These are phyloP conservation scores for Medicago ruthenica DNA, from an alignment of 306 rosid species.

Conservation along the genomic window DNA sequence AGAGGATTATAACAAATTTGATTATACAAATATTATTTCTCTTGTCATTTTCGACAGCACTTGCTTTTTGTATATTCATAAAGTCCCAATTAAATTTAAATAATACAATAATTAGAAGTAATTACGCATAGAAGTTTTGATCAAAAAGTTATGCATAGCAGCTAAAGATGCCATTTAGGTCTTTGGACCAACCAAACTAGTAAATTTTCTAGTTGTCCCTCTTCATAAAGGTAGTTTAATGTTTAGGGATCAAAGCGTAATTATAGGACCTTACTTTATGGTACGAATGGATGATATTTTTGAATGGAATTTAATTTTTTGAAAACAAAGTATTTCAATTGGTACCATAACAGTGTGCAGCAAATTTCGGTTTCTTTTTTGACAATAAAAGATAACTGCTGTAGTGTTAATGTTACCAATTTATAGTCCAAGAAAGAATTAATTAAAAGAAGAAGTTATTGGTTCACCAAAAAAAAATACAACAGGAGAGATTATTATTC, in stretches of 20 bases:
- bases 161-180: constrained; percentile 20
- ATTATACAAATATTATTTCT: neutral
- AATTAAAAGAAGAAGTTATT: constrained; percentile 20
- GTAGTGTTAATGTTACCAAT: constrained; percentile 18
- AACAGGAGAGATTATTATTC: constrained; percentile 24
- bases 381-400: neutral
- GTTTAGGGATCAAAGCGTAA: constrained; percentile 37
- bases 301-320: neutral
- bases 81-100: neutral
- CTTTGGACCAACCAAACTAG: constrained; percentile 28
- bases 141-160: neutral
- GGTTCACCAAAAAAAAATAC: neutral
- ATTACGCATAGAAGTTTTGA: neutral
- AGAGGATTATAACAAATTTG: no score
- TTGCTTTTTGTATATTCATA: neutral
- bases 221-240: constrained; percentile 18
- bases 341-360: neutral
- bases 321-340: neutral
- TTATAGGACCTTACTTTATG: constrained; percentile 24
- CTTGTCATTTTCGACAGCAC: neutral
- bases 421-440: constrained; percentile 18
- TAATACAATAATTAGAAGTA: neutral
- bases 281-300: constrained; percentile 4
- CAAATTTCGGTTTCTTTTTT: neutral
- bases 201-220: neutral